These are phyloP conservation scores for Aspergillus ibericus DNA, from an alignment of 2,329 filamentous ascomycete species.

Conservation along the genomic window DNA sequence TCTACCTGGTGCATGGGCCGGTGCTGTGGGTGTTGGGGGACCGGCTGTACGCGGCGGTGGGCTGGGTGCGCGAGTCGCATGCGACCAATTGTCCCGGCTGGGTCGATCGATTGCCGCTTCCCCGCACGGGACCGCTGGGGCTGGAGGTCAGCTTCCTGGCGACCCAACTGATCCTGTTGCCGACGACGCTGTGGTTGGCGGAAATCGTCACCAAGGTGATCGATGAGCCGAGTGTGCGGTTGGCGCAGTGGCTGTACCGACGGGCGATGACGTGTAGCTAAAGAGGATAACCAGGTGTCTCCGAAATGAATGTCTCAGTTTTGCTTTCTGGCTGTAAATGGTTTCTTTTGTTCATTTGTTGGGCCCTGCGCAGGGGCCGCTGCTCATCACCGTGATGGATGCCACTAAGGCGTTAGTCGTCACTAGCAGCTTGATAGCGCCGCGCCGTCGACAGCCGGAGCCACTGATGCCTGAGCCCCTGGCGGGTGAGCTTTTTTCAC, in stretches of 20 bases:
- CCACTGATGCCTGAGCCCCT: too few relatives aligned
- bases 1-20: conserved; percentile 66
- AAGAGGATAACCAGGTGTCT: too few relatives aligned
- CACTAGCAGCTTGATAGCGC: too few relatives aligned
- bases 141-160: conserved; percentile 61
- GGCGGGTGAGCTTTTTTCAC: too few relatives aligned
- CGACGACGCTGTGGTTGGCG: conserved; percentile 59
- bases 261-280: conserved; percentile 31
- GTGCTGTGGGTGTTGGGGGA: conserved; percentile 62
- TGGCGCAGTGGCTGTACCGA: conserved; percentile 59
- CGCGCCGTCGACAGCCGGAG: too few relatives aligned
- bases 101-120: conserved; percentile 57
- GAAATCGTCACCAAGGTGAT: conserved; percentile 57
- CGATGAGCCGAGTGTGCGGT: conserved; percentile 61
- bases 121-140: conserved; percentile 58
- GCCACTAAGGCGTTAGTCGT: too few relatives aligned
- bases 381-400: too few relatives aligned
- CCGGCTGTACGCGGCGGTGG: conserved; percentile 62
- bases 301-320: conserved; percentile 1
- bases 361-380: too few relatives aligned
- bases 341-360: not conserved
- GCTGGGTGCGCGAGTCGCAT: conserved; percentile 55
- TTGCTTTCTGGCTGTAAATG: not conserved
- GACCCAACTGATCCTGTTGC: conserved; percentile 61
- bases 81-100: conserved; percentile 55